These are phyloP conservation scores for Xylaria sp. DNA, from an alignment of 2,329 filamentous ascomycete species.

Conservation along the genomic window DNA sequence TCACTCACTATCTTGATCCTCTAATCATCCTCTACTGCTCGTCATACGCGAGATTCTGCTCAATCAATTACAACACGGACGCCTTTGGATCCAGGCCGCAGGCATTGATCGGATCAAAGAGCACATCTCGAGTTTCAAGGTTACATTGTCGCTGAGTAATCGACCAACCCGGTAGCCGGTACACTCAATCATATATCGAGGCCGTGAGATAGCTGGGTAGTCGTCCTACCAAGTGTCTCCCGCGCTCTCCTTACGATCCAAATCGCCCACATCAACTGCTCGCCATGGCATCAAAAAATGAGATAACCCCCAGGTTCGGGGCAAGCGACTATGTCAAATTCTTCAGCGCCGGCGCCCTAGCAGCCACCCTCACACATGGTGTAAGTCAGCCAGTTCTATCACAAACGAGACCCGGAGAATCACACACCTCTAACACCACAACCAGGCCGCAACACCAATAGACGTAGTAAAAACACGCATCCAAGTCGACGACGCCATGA, in stretches of 20 bases:
- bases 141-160: slow-evolving; percentile 42
- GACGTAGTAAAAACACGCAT: slow-evolving; percentile 90
- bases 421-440: neutral
- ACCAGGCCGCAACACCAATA: slow-evolving; percentile 64
- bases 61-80: neutral
- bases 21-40: neutral
- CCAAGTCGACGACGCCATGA: slow-evolving; percentile 86
- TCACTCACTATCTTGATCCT: neutral
- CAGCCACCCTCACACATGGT: slow-evolving; percentile 63
- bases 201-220: neutral
- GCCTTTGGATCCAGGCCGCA: neutral
- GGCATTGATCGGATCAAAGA: neutral
- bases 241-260: neutral
- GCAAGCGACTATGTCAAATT: slow-evolving; percentile 62
- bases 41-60: neutral
- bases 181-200: neutral
- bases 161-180: slow-evolving; percentile 14
- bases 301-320: slow-evolving; percentile 54
- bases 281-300: slow-evolving; percentile 40
- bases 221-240: neutral
- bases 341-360: slow-evolving; percentile 64
- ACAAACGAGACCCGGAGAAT: neutral
- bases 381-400: slow-evolving; percentile 49
- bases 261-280: neutral
- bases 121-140: neutral